Base-by-base conservation (phyloP, 768 basidiomycete species). In the Boletus coccyginus region DNA sequence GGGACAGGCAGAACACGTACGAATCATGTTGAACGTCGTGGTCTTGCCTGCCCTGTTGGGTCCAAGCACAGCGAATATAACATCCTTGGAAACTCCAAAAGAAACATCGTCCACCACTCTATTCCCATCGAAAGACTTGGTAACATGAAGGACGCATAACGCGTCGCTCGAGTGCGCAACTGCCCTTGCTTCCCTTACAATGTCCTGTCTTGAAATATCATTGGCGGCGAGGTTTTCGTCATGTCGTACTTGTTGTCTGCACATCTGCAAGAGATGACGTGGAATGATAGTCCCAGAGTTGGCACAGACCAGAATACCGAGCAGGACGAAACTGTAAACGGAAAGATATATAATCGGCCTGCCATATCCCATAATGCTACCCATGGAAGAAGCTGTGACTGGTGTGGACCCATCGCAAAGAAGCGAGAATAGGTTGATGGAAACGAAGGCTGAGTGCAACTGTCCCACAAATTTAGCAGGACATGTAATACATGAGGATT, bases 1-100 rank as follows among this genome's bases (percentile, higher is more conserved):
- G 8, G 17, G 31, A 14, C 12, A 21, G 29, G 39, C 0, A 17
- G 21, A 29, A 24, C 16, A 76, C 86, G 54, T 62, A 87, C 88
- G 85, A 56, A 92, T 90, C 65, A 90, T 80, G 59, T 90, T 88
- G 70, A 92, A 89, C 0, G 85, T 86, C 0, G 90, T 90, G 12
- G 88, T 91, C 70, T 92, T 92, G 0, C 90, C 90, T 8, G 89
- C 90, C 8, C 90, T 90, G 60, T 92, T 92, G 1, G 90, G 90
- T 2, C 90, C 90, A 16, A 92, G 75, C 58, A 92, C 69, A 5
- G 86, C 88, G 60, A 90, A 88, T 17, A 88, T 75, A 46, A 84
- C 86, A 44, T 88, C 79, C 40, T 70, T 72, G 1, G 81, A 70
- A 29, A 90, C 84, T 0, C 84, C 84, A 61, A 91, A 81, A 58